These are phyloP conservation scores for Neonectria hederae DNA, from an alignment of 2,329 filamentous ascomycete genomes.

Conservation along the genomic window DNA sequence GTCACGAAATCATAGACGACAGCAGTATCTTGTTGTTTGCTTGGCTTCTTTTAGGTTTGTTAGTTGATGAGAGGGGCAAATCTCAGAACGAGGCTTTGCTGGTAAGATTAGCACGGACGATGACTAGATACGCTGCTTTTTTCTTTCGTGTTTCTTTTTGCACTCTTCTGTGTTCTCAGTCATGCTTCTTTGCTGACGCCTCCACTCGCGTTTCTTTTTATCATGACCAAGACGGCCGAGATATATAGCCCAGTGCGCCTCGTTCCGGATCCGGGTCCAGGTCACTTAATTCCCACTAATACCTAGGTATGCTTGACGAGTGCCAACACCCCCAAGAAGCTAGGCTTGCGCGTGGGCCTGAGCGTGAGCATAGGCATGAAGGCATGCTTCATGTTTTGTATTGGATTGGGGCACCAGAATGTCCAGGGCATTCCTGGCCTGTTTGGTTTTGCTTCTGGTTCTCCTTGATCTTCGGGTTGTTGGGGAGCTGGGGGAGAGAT, in stretches of 20 bases:
- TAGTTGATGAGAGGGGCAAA: constrained; percentile 6
- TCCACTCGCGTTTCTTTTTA: neutral
- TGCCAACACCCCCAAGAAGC: constrained; percentile 1
- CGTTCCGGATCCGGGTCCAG: constrained; percentile 6
- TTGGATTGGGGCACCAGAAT: neutral
- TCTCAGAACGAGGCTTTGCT: constrained; percentile 1
- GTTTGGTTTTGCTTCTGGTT: neutral
- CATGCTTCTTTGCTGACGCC: neutral
- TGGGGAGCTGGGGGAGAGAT: neutral
- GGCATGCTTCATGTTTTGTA: too few relatives aligned
- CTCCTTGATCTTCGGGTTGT: neutral
- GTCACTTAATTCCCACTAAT: neutral
- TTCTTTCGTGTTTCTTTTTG: neutral
- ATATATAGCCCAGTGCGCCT: neutral
- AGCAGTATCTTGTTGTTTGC: neutral
- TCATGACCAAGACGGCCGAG: neutral
- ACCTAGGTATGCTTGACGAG: neutral
- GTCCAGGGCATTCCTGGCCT: neutral
- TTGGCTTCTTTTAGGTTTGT: neutral
- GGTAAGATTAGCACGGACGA: constrained; percentile 8
- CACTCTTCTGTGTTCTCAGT: neutral
- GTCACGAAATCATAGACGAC: neutral
- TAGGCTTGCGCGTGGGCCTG: constrained; percentile 6
- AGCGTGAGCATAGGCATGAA: neutral
- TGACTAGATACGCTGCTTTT: neutral